Evolutionary conservation across 2,329 filamentous ascomycete species (phyloP).

Genomic region (Teratosphaeria nubilosa): DNA sequence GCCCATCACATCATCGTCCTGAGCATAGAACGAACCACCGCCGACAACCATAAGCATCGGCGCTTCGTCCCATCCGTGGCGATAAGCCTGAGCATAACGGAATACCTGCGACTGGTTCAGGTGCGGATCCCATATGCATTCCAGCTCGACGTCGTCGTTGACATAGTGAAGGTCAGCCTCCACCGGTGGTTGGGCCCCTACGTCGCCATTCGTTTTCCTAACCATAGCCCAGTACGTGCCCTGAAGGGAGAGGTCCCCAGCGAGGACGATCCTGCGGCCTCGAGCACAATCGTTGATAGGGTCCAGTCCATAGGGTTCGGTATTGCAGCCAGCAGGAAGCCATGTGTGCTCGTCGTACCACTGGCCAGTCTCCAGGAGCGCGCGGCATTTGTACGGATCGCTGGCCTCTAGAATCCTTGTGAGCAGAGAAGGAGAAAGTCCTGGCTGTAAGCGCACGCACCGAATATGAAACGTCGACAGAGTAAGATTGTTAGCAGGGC

Average conservation of each 20-base stretch:
- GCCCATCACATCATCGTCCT: slow-evolving; percentile 34
- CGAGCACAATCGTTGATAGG: slow-evolving; percentile 46
- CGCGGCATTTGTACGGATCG: slow-evolving; percentile 46
- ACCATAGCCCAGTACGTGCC: slow-evolving; percentile 52
- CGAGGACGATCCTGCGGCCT: slow-evolving; percentile 45
- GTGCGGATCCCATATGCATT: slow-evolving; percentile 57
- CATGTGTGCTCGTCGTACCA: slow-evolving; percentile 45
- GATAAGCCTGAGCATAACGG: slow-evolving; percentile 32
- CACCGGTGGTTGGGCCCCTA: slow-evolving; percentile 28
- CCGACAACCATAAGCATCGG: slow-evolving; percentile 44
- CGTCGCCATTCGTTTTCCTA: slow-evolving; percentile 35
- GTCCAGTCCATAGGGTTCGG: slow-evolving; percentile 44
- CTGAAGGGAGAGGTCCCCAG: slow-evolving; percentile 51
- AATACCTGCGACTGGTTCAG: slow-evolving; percentile 48
- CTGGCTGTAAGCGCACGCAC: background rate
- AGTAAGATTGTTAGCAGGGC: background rate
- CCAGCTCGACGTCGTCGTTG: slow-evolving; percentile 37
- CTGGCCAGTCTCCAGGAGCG: slow-evolving; percentile 41
- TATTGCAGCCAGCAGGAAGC: slow-evolving; percentile 51
- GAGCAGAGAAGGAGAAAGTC: background rate
- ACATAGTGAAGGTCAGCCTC: slow-evolving; percentile 35
- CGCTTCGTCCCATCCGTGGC: slow-evolving; percentile 10
- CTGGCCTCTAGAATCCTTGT: background rate
- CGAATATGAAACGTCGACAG: background rate
- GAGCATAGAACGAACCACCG: slow-evolving; percentile 46